Base-by-base conservation (phyloP, 2,329 filamentous ascomycete species). In the Onygenales sp. region DNA sequence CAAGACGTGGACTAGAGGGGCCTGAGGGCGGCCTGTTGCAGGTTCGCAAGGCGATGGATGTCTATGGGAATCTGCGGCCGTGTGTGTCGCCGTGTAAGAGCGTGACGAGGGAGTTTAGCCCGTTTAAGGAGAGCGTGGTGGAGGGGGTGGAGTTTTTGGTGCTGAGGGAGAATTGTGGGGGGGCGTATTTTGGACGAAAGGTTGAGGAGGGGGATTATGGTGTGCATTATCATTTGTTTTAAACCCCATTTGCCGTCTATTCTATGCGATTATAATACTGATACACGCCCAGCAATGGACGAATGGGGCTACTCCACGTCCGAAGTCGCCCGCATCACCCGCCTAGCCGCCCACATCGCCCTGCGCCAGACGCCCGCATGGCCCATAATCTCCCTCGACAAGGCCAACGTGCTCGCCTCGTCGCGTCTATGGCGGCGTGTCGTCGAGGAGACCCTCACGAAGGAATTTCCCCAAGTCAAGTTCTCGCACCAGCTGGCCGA, bases 391-490 rank as follows among this genome's bases (percentile, higher is more conserved):
- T 88, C 83, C 61, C 76, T 95, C 61, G 91, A 96, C 72, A 95
- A 95, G 80, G 91, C 91, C 32, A 96, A 96, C 67, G 90, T 95
- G 39, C 79, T 96, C 58, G 90, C 90, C 1, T 93, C 88, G 6
- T 88, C 84, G 65, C 76, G 91, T 14, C 76, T 95, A 58, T 95
- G 90, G 91, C 78, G 90, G 55, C 88, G 86, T 71, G 85, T 87
- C 2, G 85, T 95, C 45, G 82, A 81, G 49, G 86, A 92, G 71
- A 82, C 88, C 48, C 90, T 94, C 76, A 78, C 77, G 60, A 81
- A 82, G 51, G 91, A 95, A 77, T 95, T 92, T 70, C 88, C 91
- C 2, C 81, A 91, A 65, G 74, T 95, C 45, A 82, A 86, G 74
- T 71, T 92, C 17, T 79, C 83, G 55, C 90, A 94, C 67, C 90